These are phyloP conservation scores for Acer negundo DNA, from an alignment of 345 rosid species.

Conservation along the genomic window DNA sequence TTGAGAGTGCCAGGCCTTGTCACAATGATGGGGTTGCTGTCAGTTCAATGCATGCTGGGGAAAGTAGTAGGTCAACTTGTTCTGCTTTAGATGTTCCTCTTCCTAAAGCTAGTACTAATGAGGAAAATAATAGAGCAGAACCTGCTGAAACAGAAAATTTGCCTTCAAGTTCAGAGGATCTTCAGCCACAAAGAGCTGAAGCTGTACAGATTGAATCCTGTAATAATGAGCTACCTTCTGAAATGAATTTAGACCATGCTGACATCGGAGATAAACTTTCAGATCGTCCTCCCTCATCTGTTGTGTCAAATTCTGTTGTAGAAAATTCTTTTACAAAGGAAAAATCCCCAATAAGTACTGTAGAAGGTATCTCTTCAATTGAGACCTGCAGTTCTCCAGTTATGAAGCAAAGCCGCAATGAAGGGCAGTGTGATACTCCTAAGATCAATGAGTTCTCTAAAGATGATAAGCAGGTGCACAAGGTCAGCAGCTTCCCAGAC, in stretches of 20 bases:
- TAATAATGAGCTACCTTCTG: conserved; percentile 29
- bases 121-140: conserved; percentile 39
- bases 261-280: conserved; percentile 38
- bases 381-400: conserved; percentile 32
- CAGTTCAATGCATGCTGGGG: conserved; percentile 27
- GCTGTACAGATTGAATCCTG: conserved; percentile 37
- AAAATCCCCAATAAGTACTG: conserved; percentile 24
- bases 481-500: conserved; percentile 24
- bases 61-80: conserved; percentile 38
- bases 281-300: conserved; percentile 32
- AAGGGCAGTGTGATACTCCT: conserved; percentile 41
- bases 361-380: conserved; percentile 32
- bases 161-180: conserved; percentile 40
- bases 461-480: conserved; percentile 33
- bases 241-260: conserved; percentile 23
- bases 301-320: conserved; percentile 40
- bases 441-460: conserved; percentile 30
- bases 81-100: conserved; percentile 35
- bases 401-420: conserved; percentile 39
- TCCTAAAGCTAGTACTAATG: conserved; percentile 36
- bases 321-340: conserved; percentile 42
- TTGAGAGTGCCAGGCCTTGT: conserved; percentile 32
- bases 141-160: conserved; percentile 33
- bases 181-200: conserved; percentile 37
- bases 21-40: conserved; percentile 33